Base-by-base conservation (phyloP, 768 basidiomycete species). In the Sporobolomyces phaffii region DNA sequence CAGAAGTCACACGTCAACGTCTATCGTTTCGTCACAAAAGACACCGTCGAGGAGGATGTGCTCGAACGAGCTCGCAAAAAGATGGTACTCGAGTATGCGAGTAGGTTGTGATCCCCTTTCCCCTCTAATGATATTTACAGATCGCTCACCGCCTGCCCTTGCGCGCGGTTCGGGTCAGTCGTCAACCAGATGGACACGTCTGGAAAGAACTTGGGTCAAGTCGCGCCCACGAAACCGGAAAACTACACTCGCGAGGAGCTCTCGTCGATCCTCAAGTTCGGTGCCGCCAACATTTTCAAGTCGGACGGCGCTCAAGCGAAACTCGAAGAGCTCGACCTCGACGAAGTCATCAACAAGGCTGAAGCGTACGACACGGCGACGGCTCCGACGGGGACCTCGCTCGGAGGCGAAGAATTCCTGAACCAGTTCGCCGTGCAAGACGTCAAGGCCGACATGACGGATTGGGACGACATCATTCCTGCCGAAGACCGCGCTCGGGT, bases 181-280 rank as follows among this genome's bases (percentile, higher is more conserved):
- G 97, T 99, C 82, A 96, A 97, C 79, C 94, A 98, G 80, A 96
- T 98, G 89, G 96, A 99, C 80, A 99, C 96, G 28, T 92, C 93
- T 45, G 96, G 97, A 72, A 90, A 90, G 47, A 90, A 97, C 79
- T 85, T 99, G 59, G 87, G 90, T 76, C 78, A 82, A 34, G 81
- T 82, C 73, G 73, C 74, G 34, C 73, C 77, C 65, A 72, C 70
- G 26, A 74, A 72, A 50, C 78, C 79, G 26, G 70, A 71, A 26
- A 77, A 78, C 66, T 80, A 79, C 67, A 92, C 89, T 79, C 96
- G 93, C 80, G 96, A 98, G 73, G 96, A 99, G 77, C 84, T 99
- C 40, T 88, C 89, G 40, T 93, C 94, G 20, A 97, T 99, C 54
- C 83, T 99, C 77, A 99, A 99, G 79, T 99, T 94, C 77, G 96